These are phyloP conservation scores for Pestalotiopsis sp. DNA, from an alignment of 2,329 filamentous ascomycete species.

Conservation along the genomic window DNA sequence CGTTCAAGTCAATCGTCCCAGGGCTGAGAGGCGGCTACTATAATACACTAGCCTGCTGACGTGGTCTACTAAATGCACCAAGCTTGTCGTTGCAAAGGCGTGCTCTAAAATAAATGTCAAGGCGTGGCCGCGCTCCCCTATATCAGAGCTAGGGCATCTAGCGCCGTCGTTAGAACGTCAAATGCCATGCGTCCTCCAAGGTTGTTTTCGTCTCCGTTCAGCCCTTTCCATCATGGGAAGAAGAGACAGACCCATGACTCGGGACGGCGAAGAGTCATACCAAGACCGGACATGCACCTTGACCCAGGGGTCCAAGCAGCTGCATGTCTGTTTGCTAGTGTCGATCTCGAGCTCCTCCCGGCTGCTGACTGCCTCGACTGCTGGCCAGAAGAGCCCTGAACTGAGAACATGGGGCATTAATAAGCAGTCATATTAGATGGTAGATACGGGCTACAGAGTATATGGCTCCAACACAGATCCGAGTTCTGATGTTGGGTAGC, in stretches of 20 bases:
- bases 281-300: not conserved
- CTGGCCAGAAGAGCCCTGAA: no score
- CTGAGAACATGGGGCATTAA: no score
- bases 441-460: no score
- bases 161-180: not conserved
- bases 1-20: not conserved
- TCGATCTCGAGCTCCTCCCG: no score
- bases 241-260: not conserved
- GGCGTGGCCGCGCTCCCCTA: not conserved
- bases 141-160: not conserved
- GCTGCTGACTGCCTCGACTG: no score
- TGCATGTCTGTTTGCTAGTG: no score
- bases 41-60: not conserved
- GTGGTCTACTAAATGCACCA: not conserved
- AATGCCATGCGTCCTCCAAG: not conserved
- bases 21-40: not conserved
- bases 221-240: not conserved
- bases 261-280: not conserved
- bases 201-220: not conserved
- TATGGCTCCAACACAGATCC: no score
- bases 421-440: no score
- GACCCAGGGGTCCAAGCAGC: not conserved
- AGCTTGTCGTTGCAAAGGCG: slow-evolving; percentile 5
- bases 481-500: no score
- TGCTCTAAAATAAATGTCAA: not conserved